These are phyloP conservation scores for Trypanosoma caninum DNA, from an alignment of 208 protist genomes.

Conservation along the genomic window DNA sequence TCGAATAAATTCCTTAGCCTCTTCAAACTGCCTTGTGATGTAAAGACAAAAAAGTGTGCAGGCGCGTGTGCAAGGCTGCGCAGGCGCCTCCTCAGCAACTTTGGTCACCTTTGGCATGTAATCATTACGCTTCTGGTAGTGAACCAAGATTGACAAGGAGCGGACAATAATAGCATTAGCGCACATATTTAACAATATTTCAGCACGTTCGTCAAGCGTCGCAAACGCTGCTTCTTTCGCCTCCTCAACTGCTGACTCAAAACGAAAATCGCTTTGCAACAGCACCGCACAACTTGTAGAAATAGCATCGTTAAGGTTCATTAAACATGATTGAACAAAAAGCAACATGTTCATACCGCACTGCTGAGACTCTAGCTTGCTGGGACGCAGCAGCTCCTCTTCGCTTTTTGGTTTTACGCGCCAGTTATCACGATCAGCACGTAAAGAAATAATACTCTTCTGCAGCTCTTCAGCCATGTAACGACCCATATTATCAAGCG, in stretches of 20 bases:
- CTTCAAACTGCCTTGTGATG: slow-evolving; percentile 74
- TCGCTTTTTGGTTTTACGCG: slow-evolving; percentile 57
- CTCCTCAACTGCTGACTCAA: slow-evolving; percentile 56
- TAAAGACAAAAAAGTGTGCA: slow-evolving; percentile 90
- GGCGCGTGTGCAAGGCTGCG: slow-evolving; percentile 78
- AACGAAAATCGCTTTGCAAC: slow-evolving; percentile 43
- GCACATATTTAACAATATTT: slow-evolving; percentile 76
- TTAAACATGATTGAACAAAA: slow-evolving; percentile 77
- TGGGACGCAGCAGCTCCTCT: slow-evolving; percentile 57
- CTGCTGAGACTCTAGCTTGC: slow-evolving; percentile 70
- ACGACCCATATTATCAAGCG: slow-evolving; percentile 41
- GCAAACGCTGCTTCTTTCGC: slow-evolving; percentile 43
- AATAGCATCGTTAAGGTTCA: slow-evolving; percentile 61
- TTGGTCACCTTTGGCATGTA: slow-evolving; percentile 64
- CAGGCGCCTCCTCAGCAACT: slow-evolving; percentile 36
- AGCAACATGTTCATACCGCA: slow-evolving; percentile 84
- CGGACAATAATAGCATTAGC: slow-evolving; percentile 70
- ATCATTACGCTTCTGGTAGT: slow-evolving; percentile 76
- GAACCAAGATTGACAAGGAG: slow-evolving; percentile 67
- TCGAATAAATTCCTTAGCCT: slow-evolving; percentile 80
- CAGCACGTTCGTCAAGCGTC: slow-evolving; percentile 54
- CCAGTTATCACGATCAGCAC: slow-evolving; percentile 71
- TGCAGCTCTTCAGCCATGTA: slow-evolving; percentile 69
- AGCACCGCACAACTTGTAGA: slow-evolving; percentile 46
- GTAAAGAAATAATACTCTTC: slow-evolving; percentile 65